Conservation (phyloP, 306 rosid species). For the Calophaca sinica region DNA sequence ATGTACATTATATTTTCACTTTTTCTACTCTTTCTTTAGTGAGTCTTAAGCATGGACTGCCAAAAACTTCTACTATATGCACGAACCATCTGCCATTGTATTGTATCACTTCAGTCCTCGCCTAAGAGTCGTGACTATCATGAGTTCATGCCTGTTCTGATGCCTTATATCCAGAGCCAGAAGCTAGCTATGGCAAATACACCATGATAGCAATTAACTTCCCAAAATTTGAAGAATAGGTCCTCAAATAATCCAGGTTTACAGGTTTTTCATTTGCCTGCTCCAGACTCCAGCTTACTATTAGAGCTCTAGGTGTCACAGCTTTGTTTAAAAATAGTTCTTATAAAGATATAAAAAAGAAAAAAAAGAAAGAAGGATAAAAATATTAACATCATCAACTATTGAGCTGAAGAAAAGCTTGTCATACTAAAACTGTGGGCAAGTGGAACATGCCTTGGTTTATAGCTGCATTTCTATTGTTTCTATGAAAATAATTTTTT, state of each 20-base stretch:
- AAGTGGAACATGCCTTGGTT: slow-evolving; percentile 9
- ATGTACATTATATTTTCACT: slow-evolving; percentile 6
- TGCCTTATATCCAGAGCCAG: slow-evolving; percentile 34
- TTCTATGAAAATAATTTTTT: not conserved
- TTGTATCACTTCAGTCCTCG: slow-evolving; percentile 29
- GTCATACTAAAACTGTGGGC: slow-evolving; percentile 6
- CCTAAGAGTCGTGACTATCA: not conserved
- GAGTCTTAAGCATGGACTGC: not conserved
- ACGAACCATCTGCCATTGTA: slow-evolving; percentile 6
- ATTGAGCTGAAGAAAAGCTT: slow-evolving; percentile 18
- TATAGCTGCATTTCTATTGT: not conserved
- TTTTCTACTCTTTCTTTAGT: slow-evolving; percentile 15
- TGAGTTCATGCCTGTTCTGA: slow-evolving; percentile 10
- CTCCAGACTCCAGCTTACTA: slow-evolving; percentile 22
- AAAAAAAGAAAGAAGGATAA: too few relatives aligned
- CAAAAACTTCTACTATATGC: slow-evolving; percentile 11
- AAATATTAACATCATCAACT: not conserved
- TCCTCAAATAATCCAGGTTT: slow-evolving; percentile 34
- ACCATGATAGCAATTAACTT: slow-evolving; percentile 17
- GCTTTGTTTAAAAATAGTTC: not conserved
- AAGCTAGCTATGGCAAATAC: slow-evolving; percentile 12
- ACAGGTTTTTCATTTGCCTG: slow-evolving; percentile 25
- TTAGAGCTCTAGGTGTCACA: slow-evolving; percentile 7
- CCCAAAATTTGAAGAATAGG: not conserved
- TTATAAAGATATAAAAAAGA: not conserved